Evolutionary conservation across 2,329 filamentous ascomycete genomes (phyloP).

Genomic region (Verticillium klebahnii): DNA sequence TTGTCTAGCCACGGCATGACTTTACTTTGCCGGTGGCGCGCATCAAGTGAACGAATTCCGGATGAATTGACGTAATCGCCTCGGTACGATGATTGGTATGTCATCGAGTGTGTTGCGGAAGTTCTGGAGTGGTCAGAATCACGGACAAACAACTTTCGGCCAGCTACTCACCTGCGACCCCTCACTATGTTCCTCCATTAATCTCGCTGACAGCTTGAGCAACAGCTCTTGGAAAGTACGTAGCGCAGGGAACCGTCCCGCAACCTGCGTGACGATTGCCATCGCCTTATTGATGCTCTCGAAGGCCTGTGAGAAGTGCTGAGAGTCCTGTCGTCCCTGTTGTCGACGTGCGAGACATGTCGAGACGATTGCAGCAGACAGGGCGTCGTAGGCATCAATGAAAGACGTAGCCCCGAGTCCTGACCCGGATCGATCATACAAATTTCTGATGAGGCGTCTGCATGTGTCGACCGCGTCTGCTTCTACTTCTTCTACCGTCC

Average conservation of each 20-base stretch:
- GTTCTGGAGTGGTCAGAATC: too few species aligned
- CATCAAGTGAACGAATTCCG: conserved; percentile 2
- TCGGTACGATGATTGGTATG: conserved; percentile 1
- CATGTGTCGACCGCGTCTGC: background rate
- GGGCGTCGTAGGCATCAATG: conserved; percentile 7
- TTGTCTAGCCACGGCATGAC: too few species aligned
- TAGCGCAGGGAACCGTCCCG: conserved; percentile 5
- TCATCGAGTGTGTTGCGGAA: background rate
- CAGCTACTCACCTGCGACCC: background rate
- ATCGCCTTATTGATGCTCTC: conserved; percentile 5
- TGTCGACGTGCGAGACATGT: conserved; percentile 1
- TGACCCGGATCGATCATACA: background rate
- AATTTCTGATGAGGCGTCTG: conserved; percentile 1
- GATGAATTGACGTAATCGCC: conserved; percentile 4
- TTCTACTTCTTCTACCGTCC: conserved; percentile 4
- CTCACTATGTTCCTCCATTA: background rate
- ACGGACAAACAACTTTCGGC: too few species aligned
- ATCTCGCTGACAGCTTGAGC: conserved; percentile 1
- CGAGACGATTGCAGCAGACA: conserved; percentile 6
- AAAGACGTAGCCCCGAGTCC: conserved; percentile 1
- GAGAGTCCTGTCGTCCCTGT: background rate
- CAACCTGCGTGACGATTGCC: conserved; percentile 3
- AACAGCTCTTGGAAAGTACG: conserved; percentile 5
- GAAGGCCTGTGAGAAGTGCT: background rate
- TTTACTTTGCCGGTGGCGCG: too few species aligned